These are phyloP conservation scores for Amanita rubescens DNA, from an alignment of 768 basidiomycete species.

Conservation along the genomic window DNA sequence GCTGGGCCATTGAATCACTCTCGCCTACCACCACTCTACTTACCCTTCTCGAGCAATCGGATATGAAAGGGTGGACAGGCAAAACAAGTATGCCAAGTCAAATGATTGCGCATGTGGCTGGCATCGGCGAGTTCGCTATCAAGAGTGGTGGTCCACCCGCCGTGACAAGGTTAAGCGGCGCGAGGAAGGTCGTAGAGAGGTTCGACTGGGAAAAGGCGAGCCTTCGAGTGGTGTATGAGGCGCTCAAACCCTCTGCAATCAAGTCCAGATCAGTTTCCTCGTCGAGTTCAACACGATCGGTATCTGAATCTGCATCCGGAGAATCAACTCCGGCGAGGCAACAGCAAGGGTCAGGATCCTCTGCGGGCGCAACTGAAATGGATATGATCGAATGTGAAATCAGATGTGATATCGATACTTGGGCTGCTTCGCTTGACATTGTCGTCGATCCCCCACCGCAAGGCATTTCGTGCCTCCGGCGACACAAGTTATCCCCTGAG, in stretches of 20 bases:
- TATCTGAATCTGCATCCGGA: background rate
- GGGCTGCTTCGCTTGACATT: conserved; percentile 78
- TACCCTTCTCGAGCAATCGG: conserved; percentile 92
- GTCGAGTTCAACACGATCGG: no score
- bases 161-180: conserved; percentile 77
- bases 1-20: conserved; percentile 93
- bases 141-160: conserved; percentile 92
- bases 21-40: conserved; percentile 93
- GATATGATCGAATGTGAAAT: conserved; percentile 77
- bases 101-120: conserved; percentile 84
- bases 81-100: conserved; percentile 91
- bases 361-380: background rate
- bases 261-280: background rate
- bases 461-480: conserved; percentile 69
- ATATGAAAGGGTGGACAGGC: conserved; percentile 95
- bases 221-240: conserved; percentile 82
- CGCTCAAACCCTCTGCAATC: conserved; percentile 15
- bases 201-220: conserved; percentile 85
- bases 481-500: conserved; percentile 78
- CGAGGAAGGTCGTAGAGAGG: conserved; percentile 60
- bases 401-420: conserved; percentile 86
- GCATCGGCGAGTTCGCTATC: conserved; percentile 93
- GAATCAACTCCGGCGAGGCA: background rate
- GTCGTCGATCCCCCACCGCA: conserved; percentile 92
- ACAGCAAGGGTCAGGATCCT: background rate